phyloP scores from a whole-genome alignment of 345 rosid species.

The Raphanus sativus region DNA sequence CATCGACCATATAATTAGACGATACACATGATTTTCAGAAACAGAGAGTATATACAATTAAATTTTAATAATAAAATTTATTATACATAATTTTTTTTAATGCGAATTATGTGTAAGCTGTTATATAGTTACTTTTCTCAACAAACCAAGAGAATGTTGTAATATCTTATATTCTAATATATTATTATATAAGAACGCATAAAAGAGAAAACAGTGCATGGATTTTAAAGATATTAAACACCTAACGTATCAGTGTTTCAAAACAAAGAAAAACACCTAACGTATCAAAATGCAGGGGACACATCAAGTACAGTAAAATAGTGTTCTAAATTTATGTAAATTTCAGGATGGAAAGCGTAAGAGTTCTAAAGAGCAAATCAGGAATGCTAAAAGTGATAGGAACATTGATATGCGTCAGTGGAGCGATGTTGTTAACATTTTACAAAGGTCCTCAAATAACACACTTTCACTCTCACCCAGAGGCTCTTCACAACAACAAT shows the following conservation, averaged over 20 bases:
- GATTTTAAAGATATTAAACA: neutral
- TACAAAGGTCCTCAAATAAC: constrained; percentile 54
- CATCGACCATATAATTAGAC: neutral
- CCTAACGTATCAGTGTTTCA: too few species aligned
- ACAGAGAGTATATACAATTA: neutral
- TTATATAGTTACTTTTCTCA: neutral
- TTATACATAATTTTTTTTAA: neutral
- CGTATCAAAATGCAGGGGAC: neutral
- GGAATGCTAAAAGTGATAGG: constrained; percentile 59
- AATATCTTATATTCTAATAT: too few species aligned
- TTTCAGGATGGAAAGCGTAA: constrained; percentile 46
- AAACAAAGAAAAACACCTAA: neutral
- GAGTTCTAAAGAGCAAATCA: constrained; percentile 39
- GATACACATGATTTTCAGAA: neutral
- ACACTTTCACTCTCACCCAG: constrained; percentile 14
- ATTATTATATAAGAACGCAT: too few species aligned
- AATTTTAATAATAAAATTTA: too few species aligned
- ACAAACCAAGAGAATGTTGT: neutral
- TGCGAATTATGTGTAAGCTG: neutral
- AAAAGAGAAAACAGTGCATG: neutral
- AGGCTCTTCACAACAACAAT: constrained; percentile 1
- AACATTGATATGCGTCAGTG: constrained; percentile 53
- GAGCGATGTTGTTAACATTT: constrained; percentile 54
- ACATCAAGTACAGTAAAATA: neutral
- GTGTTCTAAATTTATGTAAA: neutral